These are phyloP conservation scores for Trametopsis cervina DNA, from an alignment of 768 basidiomycete genomes.

Conservation along the genomic window DNA sequence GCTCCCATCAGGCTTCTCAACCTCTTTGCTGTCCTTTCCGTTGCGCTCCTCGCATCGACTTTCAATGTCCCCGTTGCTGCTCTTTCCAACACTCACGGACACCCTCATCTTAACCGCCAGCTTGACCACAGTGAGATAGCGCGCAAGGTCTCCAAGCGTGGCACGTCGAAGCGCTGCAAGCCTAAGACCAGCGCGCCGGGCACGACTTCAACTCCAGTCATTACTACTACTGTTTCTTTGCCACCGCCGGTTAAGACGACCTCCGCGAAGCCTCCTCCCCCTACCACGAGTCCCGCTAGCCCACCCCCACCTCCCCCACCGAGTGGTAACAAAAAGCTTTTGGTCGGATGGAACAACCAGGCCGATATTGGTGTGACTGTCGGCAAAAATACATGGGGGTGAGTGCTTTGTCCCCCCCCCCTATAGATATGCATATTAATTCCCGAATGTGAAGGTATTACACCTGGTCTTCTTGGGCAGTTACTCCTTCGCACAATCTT, in stretches of 20 bases:
- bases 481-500: slow-evolving; percentile 27
- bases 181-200: slow-evolving; percentile 30
- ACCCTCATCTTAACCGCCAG: slow-evolving; percentile 35
- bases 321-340: slow-evolving; percentile 34
- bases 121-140: slow-evolving; percentile 31
- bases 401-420: slow-evolving; percentile 8
- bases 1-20: slow-evolving; percentile 42
- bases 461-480: slow-evolving; percentile 36
- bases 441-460: too few species aligned
- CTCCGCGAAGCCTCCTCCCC: slow-evolving; percentile 1
- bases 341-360: slow-evolving; percentile 65
- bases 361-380: slow-evolving; percentile 47
- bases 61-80: slow-evolving; percentile 46
- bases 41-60: slow-evolving; percentile 50
- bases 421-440: too few species aligned
- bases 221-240: slow-evolving; percentile 3
- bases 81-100: slow-evolving; percentile 25
- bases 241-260: slow-evolving; percentile 9
- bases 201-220: slow-evolving; percentile 8
- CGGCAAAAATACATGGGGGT: slow-evolving; percentile 35
- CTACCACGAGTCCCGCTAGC: slow-evolving; percentile 12
- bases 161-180: slow-evolving; percentile 45
- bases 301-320: slow-evolving; percentile 6
- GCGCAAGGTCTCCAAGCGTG: slow-evolving; percentile 39
- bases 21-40: slow-evolving; percentile 49